Evolutionary conservation across 495 filamentous ascomycete genomes (phyloP).

Genomic region (Lasiosphaeris hirsuta): DNA sequence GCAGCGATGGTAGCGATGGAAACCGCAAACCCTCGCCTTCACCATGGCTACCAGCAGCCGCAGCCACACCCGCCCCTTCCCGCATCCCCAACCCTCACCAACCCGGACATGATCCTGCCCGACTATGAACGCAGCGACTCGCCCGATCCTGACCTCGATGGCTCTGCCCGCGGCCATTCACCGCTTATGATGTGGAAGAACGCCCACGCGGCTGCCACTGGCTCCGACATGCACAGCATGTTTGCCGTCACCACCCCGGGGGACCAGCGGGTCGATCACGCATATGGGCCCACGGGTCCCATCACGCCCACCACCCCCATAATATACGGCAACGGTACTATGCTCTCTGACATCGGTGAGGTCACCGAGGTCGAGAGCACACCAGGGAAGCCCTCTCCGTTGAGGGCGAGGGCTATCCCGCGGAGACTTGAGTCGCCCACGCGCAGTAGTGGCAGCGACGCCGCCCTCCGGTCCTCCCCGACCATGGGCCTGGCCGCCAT

Average conservation of each 20-base stretch:
- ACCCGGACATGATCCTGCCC: constrained; percentile 91
- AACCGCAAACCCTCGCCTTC: constrained; percentile 28
- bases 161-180: constrained; percentile 28
- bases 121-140: constrained; percentile 52
- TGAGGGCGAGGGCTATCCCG: constrained; percentile 12
- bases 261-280: constrained; percentile 21
- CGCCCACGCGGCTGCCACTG: constrained; percentile 29
- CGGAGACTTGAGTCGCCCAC: constrained; percentile 18
- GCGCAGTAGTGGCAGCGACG: constrained; percentile 20
- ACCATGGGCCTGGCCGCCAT: constrained; percentile 29
- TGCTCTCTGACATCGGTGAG: constrained; percentile 73
- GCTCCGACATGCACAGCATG: constrained; percentile 33
- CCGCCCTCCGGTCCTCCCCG: constrained; percentile 33
- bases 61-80: constrained; percentile 38
- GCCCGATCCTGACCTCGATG: constrained; percentile 37
- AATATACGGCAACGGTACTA: constrained; percentile 59
- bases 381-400: constrained; percentile 32
- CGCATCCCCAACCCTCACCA: constrained; percentile 82
- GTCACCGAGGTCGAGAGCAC: constrained; percentile 60
- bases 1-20: constrained; percentile 27
- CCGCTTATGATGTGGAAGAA: constrained; percentile 47
- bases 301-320: constrained; percentile 55
- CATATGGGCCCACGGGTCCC: constrained; percentile 47
- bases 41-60: constrained; percentile 30
- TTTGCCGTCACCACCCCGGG: constrained; percentile 27